Evolutionary conservation across 2,329 filamentous ascomycete genomes (phyloP), one percentile per base, ranked within the genome.

Genomic region (Triangularia setosa): DNA sequence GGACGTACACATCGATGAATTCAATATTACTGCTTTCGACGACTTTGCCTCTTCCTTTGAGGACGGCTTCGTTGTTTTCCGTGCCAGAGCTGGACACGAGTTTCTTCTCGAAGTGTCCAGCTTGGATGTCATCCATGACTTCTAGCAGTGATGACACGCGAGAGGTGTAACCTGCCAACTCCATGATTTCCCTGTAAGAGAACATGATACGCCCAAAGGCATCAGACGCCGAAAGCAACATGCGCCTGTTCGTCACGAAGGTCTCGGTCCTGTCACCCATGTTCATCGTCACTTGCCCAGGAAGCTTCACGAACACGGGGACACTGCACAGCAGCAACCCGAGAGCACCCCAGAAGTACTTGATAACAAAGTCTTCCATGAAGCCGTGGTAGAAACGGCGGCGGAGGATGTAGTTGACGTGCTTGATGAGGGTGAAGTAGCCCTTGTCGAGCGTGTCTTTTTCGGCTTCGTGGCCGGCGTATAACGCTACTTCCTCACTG

Each of bases 361-460:
- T 99, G 78, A 99, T 97, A 64, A 98, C 92, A 77, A 97, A 99
- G 76, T 99, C 95, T 76, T 99, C 95, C 94, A 98, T 97, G 73
- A 99, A 90, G n/a, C 93, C 94, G 75, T 99, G 94, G 76, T 98
- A 98, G 76, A 99, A 91, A 58, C 95, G 87, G 67, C 92, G 84
- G 44, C 93, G 86, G 67, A 99, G 79, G 69, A 98, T 97, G 73
- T 96, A 89, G 77, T 99, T 99, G 74, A 99, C 94, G 78, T 99
- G 95, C 79, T 97, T 98, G 80, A 99, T 99, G 40, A 99, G 83
- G 1, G 95, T 99, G 74, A 99, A 99, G 78, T 99, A 99, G 16
- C 95, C 94, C 79, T 98, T 98, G 78, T 99, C 95, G 61, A 99
- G 82, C 0, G 91, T 96, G 75, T 98, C 92, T 76, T 98, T 98